phyloP scores from a whole-genome alignment of 306 rosid genomes.

The Boehmeria nivea region DNA sequence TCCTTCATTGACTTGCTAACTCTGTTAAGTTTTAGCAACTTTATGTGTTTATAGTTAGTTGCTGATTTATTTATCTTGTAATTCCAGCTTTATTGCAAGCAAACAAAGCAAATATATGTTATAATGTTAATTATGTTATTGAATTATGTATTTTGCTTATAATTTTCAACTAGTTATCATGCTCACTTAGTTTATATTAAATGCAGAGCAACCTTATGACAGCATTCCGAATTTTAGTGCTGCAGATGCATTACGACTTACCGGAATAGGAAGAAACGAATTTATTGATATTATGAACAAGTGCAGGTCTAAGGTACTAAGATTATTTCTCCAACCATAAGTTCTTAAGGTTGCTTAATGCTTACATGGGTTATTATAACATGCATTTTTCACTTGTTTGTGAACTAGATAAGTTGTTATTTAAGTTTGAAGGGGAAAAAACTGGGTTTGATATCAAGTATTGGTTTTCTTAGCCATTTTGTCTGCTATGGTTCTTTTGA shows the following conservation, averaged over 20 bases:
- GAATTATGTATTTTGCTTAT: not conserved
- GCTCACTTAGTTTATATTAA: constrained; percentile 27
- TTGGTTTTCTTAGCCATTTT: not conserved
- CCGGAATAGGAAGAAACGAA: constrained; percentile 92
- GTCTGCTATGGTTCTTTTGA: not conserved
- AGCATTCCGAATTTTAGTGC: constrained; percentile 99
- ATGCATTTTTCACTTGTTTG: not conserved
- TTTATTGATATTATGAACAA: constrained; percentile 97
- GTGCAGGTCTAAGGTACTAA: constrained; percentile 87
- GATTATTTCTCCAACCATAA: constrained; percentile 7
- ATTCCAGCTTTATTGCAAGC: too few species aligned
- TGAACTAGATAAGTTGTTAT: too few species aligned
- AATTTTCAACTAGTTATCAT: constrained; percentile 5
- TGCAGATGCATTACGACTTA: constrained; percentile 89
- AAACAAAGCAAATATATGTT: too few species aligned
- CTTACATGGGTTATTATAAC: not conserved
- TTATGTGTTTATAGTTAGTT: too few species aligned
- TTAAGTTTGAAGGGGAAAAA: not conserved
- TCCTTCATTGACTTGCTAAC: too few species aligned
- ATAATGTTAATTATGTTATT: not conserved
- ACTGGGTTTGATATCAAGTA: not conserved
- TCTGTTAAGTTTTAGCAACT: too few species aligned
- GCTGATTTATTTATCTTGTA: too few species aligned
- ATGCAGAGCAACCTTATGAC: constrained; percentile 95
- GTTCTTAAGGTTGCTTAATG: constrained; percentile 2